phyloP scores from a whole-genome alignment of 352 stramenopile species.

The Globisporangium ultimum region DNA sequence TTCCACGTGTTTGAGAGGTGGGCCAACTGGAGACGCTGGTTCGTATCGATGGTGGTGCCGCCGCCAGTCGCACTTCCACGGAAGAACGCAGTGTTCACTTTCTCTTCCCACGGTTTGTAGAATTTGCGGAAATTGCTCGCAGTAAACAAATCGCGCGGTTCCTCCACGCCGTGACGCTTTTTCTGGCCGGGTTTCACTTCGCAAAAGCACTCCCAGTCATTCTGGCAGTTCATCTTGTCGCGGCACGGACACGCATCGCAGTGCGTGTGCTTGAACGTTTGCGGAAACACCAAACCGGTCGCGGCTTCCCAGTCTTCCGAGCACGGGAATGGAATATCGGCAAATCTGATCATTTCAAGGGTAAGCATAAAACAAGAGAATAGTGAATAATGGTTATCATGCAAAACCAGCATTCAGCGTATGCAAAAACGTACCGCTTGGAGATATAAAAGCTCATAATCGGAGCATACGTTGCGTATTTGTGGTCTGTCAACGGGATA shows the following conservation, averaged over 20 bases:
- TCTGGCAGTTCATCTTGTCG: conserved; percentile 65
- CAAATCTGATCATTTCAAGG: conserved; percentile 59
- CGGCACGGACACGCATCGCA: conserved; percentile 72
- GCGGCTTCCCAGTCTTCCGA: conserved; percentile 94
- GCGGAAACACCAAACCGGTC: conserved; percentile 88
- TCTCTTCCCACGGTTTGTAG: conserved; percentile 94
- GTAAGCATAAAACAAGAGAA: not conserved
- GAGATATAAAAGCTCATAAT: conserved; percentile 98
- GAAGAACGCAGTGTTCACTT: conserved; percentile 97
- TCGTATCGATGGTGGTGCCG: conserved; percentile 94
- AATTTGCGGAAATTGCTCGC: conserved; percentile 97
- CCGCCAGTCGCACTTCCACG: conserved; percentile 95
- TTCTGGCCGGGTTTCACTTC: conserved; percentile 44
- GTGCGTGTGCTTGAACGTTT: conserved; percentile 88
- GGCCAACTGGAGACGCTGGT: conserved; percentile 94
- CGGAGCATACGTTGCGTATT: conserved; percentile 93
- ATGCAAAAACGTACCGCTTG: conserved; percentile 35
- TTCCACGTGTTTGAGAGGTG: conserved; percentile 94
- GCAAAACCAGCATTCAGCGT: not conserved
- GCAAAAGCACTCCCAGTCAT: conserved; percentile 81
- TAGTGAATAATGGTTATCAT: not conserved
- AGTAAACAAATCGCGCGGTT: conserved; percentile 94
- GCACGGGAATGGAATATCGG: conserved; percentile 97
- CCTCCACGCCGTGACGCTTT: conserved; percentile 74
- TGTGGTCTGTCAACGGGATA: conserved; percentile 87